Percentiles rank a stretch among this genome's conserved stretches.
phyloP scores from a whole-genome alignment of 768 basidiomycete species.

The Leccinum incarnatum region DNA sequence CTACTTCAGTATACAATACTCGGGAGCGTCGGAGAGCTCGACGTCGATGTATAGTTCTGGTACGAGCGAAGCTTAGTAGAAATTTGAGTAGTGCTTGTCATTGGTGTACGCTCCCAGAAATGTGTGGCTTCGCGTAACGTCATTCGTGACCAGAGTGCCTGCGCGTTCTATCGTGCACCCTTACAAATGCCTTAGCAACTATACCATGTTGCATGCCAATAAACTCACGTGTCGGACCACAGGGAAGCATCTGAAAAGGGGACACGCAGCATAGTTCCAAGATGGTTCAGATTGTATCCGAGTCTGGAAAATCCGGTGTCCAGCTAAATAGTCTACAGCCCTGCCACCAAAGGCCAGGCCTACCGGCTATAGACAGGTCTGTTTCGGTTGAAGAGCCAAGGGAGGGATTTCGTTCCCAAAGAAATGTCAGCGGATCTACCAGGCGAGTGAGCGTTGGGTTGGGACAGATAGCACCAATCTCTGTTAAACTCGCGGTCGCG shows the following conservation, averaged over 20 bases:
- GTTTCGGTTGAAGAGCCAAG: neutral
- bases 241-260: neutral
- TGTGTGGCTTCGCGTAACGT: neutral
- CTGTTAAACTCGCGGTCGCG: neutral
- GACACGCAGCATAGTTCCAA: neutral
- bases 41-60: neutral
- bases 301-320: conserved; percentile 11
- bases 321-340: conserved; percentile 20
- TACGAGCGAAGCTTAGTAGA: neutral
- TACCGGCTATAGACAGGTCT: conserved; percentile 8
- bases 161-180: neutral
- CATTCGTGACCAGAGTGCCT: neutral
- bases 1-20: neutral
- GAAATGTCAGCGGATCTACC: conserved; percentile 20
- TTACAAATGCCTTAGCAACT: neutral
- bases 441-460: conserved; percentile 22
- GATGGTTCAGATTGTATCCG: neutral
- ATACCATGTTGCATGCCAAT: neutral
- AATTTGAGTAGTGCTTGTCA: too few relatives aligned
- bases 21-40: neutral
- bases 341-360: conserved; percentile 45
- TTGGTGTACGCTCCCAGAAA: neutral
- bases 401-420: conserved; percentile 22
- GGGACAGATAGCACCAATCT: conserved; percentile 16
- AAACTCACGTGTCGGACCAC: neutral